Percentiles rank a stretch among this genome's conserved stretches.
These are phyloP conservation scores for Emmonsiellopsis sp. DNA, from an alignment of 2,329 filamentous ascomycete genomes.

Conservation along the genomic window DNA sequence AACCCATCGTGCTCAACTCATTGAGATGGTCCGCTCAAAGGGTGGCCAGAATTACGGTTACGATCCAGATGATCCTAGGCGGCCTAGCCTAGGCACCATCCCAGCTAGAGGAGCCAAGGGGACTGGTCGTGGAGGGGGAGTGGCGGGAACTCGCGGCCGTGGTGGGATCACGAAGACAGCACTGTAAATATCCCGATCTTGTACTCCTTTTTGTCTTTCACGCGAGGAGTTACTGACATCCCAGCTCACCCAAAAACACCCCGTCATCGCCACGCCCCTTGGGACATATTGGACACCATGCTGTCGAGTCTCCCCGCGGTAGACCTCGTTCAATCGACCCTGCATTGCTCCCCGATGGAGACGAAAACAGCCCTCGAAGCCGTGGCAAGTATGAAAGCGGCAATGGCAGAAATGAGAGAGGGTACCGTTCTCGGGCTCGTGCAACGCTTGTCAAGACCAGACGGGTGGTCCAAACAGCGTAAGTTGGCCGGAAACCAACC, in stretches of 20 bases:
- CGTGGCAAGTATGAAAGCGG: neutral
- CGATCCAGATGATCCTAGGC: neutral
- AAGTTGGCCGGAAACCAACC: constrained; percentile 6
- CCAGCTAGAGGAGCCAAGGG: constrained; percentile 2
- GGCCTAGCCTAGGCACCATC: neutral
- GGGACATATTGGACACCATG: neutral
- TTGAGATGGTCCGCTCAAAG: constrained; percentile 13
- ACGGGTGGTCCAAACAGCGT: constrained; percentile 5
- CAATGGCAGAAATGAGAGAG: neutral
- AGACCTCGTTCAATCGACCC: neutral
- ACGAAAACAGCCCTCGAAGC: neutral
- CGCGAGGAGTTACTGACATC: neutral
- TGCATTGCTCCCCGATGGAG: neutral
- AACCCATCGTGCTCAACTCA: constrained; percentile 26
- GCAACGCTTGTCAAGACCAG: constrained; percentile 6
- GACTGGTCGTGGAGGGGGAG: constrained; percentile 19
- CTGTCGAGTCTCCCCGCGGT: neutral
- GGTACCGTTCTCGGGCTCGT: constrained; percentile 1
- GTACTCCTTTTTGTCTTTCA: neutral
- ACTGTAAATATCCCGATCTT: neutral
- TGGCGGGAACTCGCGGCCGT: constrained; percentile 16
- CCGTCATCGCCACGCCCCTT: neutral
- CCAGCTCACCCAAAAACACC: neutral
- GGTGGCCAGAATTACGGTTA: constrained; percentile 12
- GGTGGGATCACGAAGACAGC: neutral